phyloP scores from a whole-genome alignment of 371 early-diverging fungal species.

The Rhizopus stolonifer region DNA sequence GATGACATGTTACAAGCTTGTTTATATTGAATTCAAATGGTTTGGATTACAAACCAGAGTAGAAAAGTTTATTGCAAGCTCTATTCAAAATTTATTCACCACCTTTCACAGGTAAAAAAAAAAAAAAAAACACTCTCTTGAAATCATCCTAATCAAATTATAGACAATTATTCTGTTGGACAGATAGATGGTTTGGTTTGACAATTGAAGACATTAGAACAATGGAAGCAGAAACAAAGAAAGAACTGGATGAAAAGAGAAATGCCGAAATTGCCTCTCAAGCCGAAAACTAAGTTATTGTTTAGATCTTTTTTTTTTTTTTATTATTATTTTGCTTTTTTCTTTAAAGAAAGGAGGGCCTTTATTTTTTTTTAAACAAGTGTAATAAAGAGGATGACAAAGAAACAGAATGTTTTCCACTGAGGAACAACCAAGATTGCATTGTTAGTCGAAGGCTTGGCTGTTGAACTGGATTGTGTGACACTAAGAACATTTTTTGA shows the following conservation, averaged over 20 bases:
- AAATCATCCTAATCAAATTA: too few relatives aligned
- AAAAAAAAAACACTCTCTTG: too few relatives aligned
- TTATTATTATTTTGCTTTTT: not conserved
- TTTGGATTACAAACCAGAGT: slow-evolving; percentile 63
- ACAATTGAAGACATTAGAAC: slow-evolving; percentile 65
- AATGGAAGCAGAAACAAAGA: slow-evolving; percentile 63
- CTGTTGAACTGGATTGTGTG: not conserved
- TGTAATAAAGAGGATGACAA: too few relatives aligned
- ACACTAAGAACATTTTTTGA: not conserved
- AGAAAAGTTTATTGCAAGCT: slow-evolving; percentile 53
- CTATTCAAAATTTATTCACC: slow-evolving; percentile 30
- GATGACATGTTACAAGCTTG: slow-evolving; percentile 77
- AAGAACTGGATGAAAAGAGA: slow-evolving; percentile 49
- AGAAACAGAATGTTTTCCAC: too few relatives aligned
- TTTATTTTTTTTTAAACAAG: too few relatives aligned
- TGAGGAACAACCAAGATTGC: too few relatives aligned
- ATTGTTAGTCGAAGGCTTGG: not conserved
- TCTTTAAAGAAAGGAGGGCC: too few relatives aligned
- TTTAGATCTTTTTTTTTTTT: not conserved
- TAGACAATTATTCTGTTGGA: slow-evolving; percentile 70
- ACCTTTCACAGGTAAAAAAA: slow-evolving; percentile 31
- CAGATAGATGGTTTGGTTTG: slow-evolving; percentile 73
- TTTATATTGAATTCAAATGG: slow-evolving; percentile 72
- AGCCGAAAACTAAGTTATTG: not conserved
- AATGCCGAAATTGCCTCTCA: slow-evolving; percentile 10